Base-by-base conservation (phyloP, 192 early-diverging fungal species). In the Podila epicladia region DNA sequence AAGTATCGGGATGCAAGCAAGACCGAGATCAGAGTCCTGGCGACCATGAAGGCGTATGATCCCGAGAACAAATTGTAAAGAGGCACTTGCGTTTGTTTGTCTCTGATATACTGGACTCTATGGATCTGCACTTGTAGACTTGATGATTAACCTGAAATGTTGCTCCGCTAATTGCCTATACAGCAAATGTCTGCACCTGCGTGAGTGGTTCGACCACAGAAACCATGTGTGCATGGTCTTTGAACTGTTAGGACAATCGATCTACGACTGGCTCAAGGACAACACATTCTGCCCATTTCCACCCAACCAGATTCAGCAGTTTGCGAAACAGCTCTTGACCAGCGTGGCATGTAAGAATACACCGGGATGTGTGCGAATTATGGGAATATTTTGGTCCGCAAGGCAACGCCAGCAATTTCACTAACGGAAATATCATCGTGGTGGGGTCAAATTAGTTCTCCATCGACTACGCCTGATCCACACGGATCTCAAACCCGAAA, bases 141-240 rank as follows among this genome's bases (percentile, higher is more conserved):
- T 48, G 28, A 13, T 31, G n/a, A 9, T n/a, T 4, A 55, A 24
- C 8, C 22, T 55, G 20, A 58, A 62, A 69, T 29, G 29, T 51
- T 45, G 24, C 22, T 24, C 53, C 22, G 49, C 57, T 38, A 33
- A 33, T 72, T 11, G 28, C 37, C 24, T 31, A 49, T 15, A 33
- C 55, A 94, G 94, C 76, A 92, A 92, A 82, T 99, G 97, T 84
- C 93, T 99, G 70, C 95, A 95, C 69, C 80, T 98, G 53, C 74
- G 89, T 35, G 90, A 93, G 67, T 88, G 82, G 57, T 98, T 99
- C 85, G 95, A 97, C 74, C 89, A 94, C 82, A 89, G 90, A 65
- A 95, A 94, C 79, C 97, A 99, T 87, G 92, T 94, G 11, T 99
- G 97, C 87, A 99, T 99, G 96, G 96, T 98, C 41, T 99, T 99